Base-by-base conservation (phyloP, 1,284 basidiomycete species). In the Trichosporon ovoides region DNA sequence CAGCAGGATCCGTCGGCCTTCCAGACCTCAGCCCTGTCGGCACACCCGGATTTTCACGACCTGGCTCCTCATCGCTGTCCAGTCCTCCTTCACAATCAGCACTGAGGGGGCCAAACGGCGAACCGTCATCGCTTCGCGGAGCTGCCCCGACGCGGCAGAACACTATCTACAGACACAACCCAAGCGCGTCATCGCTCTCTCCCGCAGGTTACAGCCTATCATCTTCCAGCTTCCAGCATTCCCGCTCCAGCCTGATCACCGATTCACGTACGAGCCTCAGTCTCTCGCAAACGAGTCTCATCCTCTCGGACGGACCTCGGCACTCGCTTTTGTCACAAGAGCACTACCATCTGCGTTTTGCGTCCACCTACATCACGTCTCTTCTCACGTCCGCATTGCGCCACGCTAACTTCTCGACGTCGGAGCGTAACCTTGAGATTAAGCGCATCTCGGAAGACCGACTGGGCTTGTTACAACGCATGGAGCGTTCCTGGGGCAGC, bases 401-500 rank as follows among this genome's bases (percentile, higher is more conserved):
- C 3, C 63, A 58, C 1, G 63, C 66, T 12, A 58, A 55, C 46
- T 70, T 67, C 34, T 61, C 61, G 1, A 61, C 61, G 37, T 68
- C 62, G 35, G 65, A 66, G 20, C 71, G 67, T 50, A 67, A 66
- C 34, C 36, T 56, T 16, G 71, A 69, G 49, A 64, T 75, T 53
- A 65, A 63, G 52, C 56, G 86, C 55, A 85, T 88, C 67, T 85
- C 89, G 10, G 87, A 90, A 73, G 76, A 82, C 16, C 80, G 87
- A 52, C 76, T 87, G 63, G 78, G 83, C 11, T 75, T 81, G 2
- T 75, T 91, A 55, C 80, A 79, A 19, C 78, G 87, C 52, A 78
- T 88, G 65, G 88, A 90, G 72, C 81, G 85, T 43, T 81, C 86
- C 7, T 89, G 88, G 88, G 83, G 82, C 0, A 82, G 82, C 63